Evolutionary conservation across 2,329 filamentous ascomycete species (phyloP), one percentile per base, ranked within the genome.

Genomic region (Colletotrichum sansevieriae): DNA sequence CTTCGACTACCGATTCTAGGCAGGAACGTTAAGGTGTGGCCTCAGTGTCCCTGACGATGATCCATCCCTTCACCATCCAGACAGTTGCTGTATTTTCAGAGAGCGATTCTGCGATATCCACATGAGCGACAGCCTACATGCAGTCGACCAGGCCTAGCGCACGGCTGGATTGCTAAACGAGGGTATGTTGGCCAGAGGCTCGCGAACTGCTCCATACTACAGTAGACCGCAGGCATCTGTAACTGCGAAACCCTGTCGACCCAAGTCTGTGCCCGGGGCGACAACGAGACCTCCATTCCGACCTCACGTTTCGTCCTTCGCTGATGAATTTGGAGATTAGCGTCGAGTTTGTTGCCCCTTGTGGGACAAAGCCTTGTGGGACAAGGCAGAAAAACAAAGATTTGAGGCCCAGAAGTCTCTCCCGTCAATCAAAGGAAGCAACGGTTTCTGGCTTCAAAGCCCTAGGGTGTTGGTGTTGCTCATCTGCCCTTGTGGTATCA

Each of bases 171-270:
- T 63, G 54, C 68, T 65, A 70, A 65, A 61, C 57, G 56, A 60
- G 56, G 65, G 35, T 29, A 43, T 54, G 65, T 60, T 60, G 68
- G 60, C 37, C 22, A 62, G 47, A 62, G 25, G 56, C 51, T 63
- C 67, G 63, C 67, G 51, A 68, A 63, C 63, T 58, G 51, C 56
- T 57, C 63, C 67, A 63, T 58, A 67, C n/a, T 29, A 57, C 33
- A 11, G 13, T 35, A 47, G 25, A 13, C 55, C 29, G 37, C 35
- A 15, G 49, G 33, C 37, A 22, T 20, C 46, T 67, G 25, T 52
- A 22, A 51, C 59, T 29, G 12, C 59, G 43, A 41, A 56, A 22
- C 35, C 58, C 22, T 66, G 58, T 54, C 63, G 47, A 37, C 25
- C 43, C 44, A 18, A 51, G 29, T 25, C 4, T 5, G 44, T 60